Percentiles rank a stretch among this genome's conserved stretches.
These are phyloP conservation scores for Colletotrichum sp. DNA, from an alignment of 2,329 filamentous ascomycete species.

Conservation along the genomic window DNA sequence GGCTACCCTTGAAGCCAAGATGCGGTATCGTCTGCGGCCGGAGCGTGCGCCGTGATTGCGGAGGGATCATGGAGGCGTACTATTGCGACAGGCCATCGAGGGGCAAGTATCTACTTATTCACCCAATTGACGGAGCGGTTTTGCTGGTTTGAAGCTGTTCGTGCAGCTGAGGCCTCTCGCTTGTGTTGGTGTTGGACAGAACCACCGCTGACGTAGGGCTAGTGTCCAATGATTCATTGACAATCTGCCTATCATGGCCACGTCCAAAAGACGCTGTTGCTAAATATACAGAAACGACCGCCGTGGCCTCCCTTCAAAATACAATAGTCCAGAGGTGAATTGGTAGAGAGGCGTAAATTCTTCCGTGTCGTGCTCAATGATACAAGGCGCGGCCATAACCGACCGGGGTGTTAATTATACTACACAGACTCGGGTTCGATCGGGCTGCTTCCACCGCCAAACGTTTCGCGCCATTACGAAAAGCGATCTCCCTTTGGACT, in stretches of 20 bases:
- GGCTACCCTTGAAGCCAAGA: neutral
- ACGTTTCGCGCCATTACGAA: slow-evolving; percentile 44
- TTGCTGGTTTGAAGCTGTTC: neutral
- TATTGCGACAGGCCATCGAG: neutral
- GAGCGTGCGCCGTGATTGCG: neutral
- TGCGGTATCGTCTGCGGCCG: neutral
- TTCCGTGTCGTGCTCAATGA: slow-evolving; percentile 12
- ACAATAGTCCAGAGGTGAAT: neutral
- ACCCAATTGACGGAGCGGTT: neutral
- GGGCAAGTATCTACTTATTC: neutral
- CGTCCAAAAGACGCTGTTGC: neutral
- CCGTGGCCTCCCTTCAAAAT: neutral
- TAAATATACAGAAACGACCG: neutral
- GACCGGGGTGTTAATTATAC: slow-evolving; percentile 3
- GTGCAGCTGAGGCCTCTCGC: neutral
- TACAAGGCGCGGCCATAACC: neutral
- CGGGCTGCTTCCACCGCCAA: neutral
- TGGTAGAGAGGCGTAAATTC: neutral
- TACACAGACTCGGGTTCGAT: neutral
- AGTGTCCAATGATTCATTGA: neutral
- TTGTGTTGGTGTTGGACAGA: neutral
- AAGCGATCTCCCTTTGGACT: slow-evolving; percentile 89
- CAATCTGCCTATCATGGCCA: neutral
- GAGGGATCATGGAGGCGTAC: neutral
- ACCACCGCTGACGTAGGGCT: neutral